A percentile compares a stretch with the other conserved stretches of the same genome.
Evolutionary conservation across 371 early-diverging fungal species (phyloP).

Genomic region (Dichotomocladium elegans): DNA sequence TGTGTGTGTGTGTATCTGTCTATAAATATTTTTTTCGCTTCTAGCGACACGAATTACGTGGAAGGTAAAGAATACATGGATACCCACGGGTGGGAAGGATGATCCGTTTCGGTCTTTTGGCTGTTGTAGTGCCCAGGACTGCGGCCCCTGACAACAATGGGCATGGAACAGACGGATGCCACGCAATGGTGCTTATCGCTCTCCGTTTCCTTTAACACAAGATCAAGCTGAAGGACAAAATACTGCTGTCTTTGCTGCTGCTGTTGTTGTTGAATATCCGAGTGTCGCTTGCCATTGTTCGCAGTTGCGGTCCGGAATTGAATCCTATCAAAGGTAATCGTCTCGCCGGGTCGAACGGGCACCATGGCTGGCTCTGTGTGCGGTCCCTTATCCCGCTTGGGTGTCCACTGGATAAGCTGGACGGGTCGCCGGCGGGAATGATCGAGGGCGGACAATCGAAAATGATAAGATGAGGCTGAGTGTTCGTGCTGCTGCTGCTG

Average conservation of each 20-base stretch:
- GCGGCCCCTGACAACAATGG: conserved; percentile 86
- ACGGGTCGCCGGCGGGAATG: conserved; percentile 49
- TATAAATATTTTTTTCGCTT: too few species aligned
- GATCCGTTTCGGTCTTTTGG: neutral
- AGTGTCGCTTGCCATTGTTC: conserved; percentile 83
- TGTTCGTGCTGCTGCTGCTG: conserved; percentile 14
- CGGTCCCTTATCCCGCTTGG: too few species aligned
- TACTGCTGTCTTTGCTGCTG: conserved; percentile 83
- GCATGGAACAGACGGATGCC: conserved; percentile 61
- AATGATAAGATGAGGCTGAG: conserved; percentile 42
- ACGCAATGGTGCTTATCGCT: conserved; percentile 36
- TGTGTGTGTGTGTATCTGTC: too few species aligned
- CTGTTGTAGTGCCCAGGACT: conserved; percentile 80
- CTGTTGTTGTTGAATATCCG: too few species aligned
- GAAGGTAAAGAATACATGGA: too few species aligned
- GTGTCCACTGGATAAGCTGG: conserved; percentile 81
- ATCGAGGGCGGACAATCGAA: conserved; percentile 45
- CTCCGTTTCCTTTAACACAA: conserved; percentile 53
- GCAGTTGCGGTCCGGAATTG: conserved; percentile 92
- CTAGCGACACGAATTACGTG: too few species aligned
- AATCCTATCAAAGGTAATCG: conserved; percentile 76
- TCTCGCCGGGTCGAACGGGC: too few species aligned
- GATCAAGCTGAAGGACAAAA: conserved; percentile 66
- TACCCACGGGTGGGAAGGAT: neutral
- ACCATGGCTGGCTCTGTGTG: conserved; percentile 34